These are phyloP conservation scores for Herpomyces periplanetae DNA, from an alignment of 2,329 filamentous ascomycete species.

Conservation along the genomic window DNA sequence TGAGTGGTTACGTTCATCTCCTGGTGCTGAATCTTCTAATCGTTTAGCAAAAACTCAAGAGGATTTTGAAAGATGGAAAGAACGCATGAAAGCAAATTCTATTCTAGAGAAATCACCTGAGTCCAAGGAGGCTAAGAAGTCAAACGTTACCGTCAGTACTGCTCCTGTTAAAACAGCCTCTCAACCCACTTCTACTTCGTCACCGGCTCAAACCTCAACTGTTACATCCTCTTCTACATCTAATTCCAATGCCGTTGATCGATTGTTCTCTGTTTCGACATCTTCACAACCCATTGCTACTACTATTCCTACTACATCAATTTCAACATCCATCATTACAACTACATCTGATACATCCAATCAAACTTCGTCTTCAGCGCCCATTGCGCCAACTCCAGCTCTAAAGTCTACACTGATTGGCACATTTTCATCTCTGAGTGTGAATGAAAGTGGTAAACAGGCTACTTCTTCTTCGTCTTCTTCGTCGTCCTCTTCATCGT, in stretches of 20 bases:
- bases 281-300: too few relatives aligned
- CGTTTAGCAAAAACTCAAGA: constrained; percentile 37
- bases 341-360: too few relatives aligned
- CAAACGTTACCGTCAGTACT: constrained; percentile 8
- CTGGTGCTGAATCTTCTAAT: constrained; percentile 22
- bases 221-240: constrained; percentile 1
- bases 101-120: constrained; percentile 10
- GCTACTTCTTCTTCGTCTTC: neutral
- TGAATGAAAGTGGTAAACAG: neutral
- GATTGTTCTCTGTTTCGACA: constrained; percentile 10
- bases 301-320: too few relatives aligned
- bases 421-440: constrained; percentile 9
- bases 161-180: constrained; percentile 4
- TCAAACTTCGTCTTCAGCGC: too few relatives aligned
- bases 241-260: constrained; percentile 4
- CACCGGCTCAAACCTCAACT: constrained; percentile 4
- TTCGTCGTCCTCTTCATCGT: neutral
- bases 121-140: constrained; percentile 7
- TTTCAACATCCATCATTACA: too few relatives aligned
- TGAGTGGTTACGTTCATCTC: constrained; percentile 44
- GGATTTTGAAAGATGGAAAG: constrained; percentile 81
- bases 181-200: too few relatives aligned
- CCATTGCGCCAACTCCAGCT: constrained; percentile 7
- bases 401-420: constrained; percentile 8
- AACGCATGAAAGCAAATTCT: constrained; percentile 35